Evolutionary conservation across 192 early-diverging fungal species (phyloP).

Genomic region (Coemansia brasiliensis): DNA sequence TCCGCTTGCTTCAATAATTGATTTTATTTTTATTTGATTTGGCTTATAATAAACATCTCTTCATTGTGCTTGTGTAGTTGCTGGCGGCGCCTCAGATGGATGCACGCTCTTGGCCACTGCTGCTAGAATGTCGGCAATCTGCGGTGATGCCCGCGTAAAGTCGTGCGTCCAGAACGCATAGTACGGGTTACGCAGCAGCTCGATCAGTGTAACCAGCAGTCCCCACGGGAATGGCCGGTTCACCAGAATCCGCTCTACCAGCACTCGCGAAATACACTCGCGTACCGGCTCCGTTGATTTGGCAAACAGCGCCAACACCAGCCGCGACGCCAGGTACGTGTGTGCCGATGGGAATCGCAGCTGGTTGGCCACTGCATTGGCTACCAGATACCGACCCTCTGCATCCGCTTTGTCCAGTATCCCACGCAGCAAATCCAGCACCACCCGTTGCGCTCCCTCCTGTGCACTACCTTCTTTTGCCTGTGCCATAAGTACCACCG

Average conservation of each 20-base stretch:
- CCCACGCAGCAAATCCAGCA: slow-evolving; percentile 82
- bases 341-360: slow-evolving; percentile 96
- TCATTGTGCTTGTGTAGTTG: slow-evolving; percentile 6
- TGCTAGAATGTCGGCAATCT: slow-evolving; percentile 54
- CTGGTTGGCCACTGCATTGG: slow-evolving; percentile 94
- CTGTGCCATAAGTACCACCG: slow-evolving; percentile 76
- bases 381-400: slow-evolving; percentile 79
- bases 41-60: background rate
- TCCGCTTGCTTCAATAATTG: slow-evolving; percentile 5
- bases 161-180: slow-evolving; percentile 77
- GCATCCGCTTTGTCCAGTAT: slow-evolving; percentile 65
- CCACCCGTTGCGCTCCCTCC: slow-evolving; percentile 54
- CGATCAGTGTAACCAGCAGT: slow-evolving; percentile 94
- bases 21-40: too few species aligned
- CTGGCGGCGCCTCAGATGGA: slow-evolving; percentile 12
- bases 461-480: slow-evolving; percentile 31
- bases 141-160: slow-evolving; percentile 50
- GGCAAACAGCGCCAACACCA: slow-evolving; percentile 82
- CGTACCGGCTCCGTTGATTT: slow-evolving; percentile 73
- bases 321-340: slow-evolving; percentile 90
- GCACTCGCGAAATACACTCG: slow-evolving; percentile 93
- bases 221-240: slow-evolving; percentile 98
- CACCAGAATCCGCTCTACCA: slow-evolving; percentile 92
- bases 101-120: slow-evolving; percentile 57
- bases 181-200: slow-evolving; percentile 88